A percentile compares a stretch with the other conserved stretches of the same genome.
These are phyloP conservation scores for Phytophthora pseudosyringae DNA, from an alignment of 352 stramenopile genomes.

Conservation along the genomic window DNA sequence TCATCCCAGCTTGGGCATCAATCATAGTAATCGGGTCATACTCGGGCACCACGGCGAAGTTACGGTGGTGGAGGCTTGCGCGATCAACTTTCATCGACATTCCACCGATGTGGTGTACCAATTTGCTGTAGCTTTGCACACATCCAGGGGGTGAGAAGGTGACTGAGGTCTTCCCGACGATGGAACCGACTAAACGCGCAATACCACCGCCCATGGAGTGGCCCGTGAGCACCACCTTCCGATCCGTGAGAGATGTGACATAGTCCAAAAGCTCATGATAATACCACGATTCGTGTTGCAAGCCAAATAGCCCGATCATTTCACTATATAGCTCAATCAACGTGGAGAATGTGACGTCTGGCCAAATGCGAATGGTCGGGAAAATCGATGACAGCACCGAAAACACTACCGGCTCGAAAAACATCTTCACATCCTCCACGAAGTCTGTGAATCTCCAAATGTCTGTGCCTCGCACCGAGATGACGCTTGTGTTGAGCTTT, in stretches of 20 bases:
- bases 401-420: conserved; percentile 91
- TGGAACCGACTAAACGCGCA: conserved; percentile 81
- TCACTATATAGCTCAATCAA: conserved; percentile 89
- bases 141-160: conserved; percentile 88
- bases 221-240: conserved; percentile 85
- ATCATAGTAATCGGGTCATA: conserved; percentile 92
- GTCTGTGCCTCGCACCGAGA: conserved; percentile 89
- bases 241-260: conserved; percentile 76
- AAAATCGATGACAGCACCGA: conserved; percentile 90
- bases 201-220: conserved; percentile 91
- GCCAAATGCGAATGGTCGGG: conserved; percentile 92
- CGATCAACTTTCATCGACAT: conserved; percentile 76
- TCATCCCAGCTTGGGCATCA: conserved; percentile 87
- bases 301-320: conserved; percentile 85
- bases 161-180: conserved; percentile 77
- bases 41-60: conserved; percentile 87
- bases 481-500: conserved; percentile 83
- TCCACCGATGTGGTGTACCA: conserved; percentile 83
- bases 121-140: conserved; percentile 91
- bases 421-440: conserved; percentile 93
- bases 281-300: conserved; percentile 89
- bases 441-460: conserved; percentile 92
- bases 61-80: conserved; percentile 79
- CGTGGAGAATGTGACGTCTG: conserved; percentile 88
- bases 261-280: conserved; percentile 89